Conservation (phyloP, 176 grass and related monocot genomes). For the Aechmea fasciata region DNA sequence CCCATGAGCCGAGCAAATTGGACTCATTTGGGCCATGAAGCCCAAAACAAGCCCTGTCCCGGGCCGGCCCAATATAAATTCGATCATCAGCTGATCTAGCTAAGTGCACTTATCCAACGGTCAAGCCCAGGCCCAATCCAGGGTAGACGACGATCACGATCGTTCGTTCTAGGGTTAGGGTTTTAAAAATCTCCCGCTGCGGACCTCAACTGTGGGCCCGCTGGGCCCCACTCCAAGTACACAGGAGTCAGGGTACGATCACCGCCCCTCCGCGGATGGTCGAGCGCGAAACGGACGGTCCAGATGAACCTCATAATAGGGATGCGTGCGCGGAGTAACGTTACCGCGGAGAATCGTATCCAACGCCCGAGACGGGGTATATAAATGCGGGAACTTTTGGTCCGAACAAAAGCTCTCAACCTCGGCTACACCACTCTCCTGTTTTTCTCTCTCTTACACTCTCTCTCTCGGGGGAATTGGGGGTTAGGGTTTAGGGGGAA, state of each 20-base stretch:
- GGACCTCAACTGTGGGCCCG: neutral
- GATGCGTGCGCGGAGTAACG: neutral
- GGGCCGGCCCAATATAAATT: no score
- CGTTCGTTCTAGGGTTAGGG: slow-evolving; percentile 15
- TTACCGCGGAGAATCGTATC: neutral
- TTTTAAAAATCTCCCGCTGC: slow-evolving; percentile 21
- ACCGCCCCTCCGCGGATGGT: no score
- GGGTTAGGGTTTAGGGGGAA: neutral
- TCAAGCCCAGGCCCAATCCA: no score
- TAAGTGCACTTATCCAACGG: no score
- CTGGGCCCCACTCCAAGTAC: no score
- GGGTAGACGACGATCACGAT: no score
- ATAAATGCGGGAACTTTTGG: neutral
- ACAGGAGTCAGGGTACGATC: no score
- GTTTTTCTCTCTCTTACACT: neutral
- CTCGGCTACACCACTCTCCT: neutral
- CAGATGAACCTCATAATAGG: neutral
- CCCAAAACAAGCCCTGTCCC: no score
- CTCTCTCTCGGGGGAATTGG: neutral
- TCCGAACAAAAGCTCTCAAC: neutral
- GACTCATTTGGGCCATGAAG: no score
- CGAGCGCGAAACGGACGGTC: neutral
- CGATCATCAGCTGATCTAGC: no score
- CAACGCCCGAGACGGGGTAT: neutral
- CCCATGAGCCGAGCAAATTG: no score